Conservation (phyloP, 306 rosid species). For the Casuarina equisetifolia region DNA sequence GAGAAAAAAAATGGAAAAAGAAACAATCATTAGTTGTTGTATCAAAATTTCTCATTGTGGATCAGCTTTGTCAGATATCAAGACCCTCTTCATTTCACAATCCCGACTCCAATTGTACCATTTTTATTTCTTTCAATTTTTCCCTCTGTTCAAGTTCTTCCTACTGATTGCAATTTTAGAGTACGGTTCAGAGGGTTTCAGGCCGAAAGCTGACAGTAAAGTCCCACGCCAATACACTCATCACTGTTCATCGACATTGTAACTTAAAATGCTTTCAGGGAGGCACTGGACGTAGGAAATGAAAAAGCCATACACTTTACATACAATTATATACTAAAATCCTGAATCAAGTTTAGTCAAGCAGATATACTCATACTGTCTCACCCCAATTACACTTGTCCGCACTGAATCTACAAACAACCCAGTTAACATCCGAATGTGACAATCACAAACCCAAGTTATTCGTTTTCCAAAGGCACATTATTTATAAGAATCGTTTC, state of each 20-base stretch:
- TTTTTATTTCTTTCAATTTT: background rate
- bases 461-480: background rate
- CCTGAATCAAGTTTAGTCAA: background rate
- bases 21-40: background rate
- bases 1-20: background rate
- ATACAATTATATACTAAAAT: background rate
- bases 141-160: background rate
- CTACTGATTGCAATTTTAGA: background rate
- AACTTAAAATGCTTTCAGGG: background rate
- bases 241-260: background rate
- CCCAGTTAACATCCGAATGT: background rate
- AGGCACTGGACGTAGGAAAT: background rate
- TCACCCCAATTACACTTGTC: background rate
- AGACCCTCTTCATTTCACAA: background rate
- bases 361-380: background rate
- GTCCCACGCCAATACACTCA: background rate
- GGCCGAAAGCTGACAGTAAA: background rate
- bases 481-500: background rate
- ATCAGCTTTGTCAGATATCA: background rate
- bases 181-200: background rate
- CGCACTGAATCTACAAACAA: background rate
- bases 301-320: background rate
- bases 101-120: background rate
- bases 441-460: background rate
- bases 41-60: background rate